Evolutionary conservation across 2,329 filamentous ascomycete species (phyloP).

Genomic region (Monilinia laxa): DNA sequence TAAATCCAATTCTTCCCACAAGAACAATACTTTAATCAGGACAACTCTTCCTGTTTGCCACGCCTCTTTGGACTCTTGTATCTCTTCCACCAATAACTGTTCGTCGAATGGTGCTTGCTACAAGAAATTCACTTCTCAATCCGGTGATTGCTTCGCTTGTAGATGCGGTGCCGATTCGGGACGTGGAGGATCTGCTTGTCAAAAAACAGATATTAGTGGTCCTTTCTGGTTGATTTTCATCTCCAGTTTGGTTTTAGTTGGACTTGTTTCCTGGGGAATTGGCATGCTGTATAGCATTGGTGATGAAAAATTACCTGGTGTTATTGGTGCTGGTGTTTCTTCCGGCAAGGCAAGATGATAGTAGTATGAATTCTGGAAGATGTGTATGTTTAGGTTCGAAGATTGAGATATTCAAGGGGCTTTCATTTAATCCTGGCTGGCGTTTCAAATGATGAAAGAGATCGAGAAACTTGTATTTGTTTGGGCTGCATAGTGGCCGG

Average conservation of each 20-base stretch:
- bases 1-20: conserved; percentile 26
- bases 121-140: conserved; percentile 58
- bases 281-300: conserved; percentile 81
- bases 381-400: conserved; percentile 21
- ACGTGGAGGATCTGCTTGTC: conserved; percentile 72
- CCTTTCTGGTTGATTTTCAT: conserved; percentile 85
- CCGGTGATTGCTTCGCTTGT: conserved; percentile 72
- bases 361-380: conserved; percentile 8
- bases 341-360: conserved; percentile 50
- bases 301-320: conserved; percentile 82
- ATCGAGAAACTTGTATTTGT: conserved; percentile 19
- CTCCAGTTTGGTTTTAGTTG: conserved; percentile 69
- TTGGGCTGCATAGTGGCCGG: conserved; percentile 18
- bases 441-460: conserved; percentile 17
- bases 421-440: conserved; percentile 16
- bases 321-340: conserved; percentile 93
- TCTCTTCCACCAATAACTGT: conserved; percentile 71
- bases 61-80: conserved; percentile 65
- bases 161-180: conserved; percentile 51
- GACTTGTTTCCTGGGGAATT: conserved; percentile 68
- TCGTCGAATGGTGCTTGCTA: conserved; percentile 77
- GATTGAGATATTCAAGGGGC: conserved; percentile 1
- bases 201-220: conserved; percentile 86
- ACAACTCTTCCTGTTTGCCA: conserved; percentile 65
- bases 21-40: conserved; percentile 22